A percentile compares a stretch with the other conserved stretches of the same genome.
Evolutionary conservation across 1,284 basidiomycete species (phyloP).

Genomic region (Schizopora paradoxa): DNA sequence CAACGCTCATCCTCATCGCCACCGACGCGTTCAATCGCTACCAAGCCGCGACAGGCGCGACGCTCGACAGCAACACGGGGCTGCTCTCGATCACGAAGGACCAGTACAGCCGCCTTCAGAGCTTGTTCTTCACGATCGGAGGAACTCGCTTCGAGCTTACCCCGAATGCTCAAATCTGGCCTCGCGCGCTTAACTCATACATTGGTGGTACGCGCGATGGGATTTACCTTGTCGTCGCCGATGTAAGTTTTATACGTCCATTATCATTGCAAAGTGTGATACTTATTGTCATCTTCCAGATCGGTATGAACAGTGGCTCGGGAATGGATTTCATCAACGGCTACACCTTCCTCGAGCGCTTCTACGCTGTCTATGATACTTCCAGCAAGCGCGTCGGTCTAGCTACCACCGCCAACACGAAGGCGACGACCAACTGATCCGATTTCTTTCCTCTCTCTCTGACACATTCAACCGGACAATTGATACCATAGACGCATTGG

Average conservation of each 20-base stretch:
- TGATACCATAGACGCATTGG: no score
- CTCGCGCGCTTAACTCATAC: conserved; percentile 35
- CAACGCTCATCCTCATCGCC: conserved; percentile 35
- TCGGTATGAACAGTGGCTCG: conserved; percentile 18
- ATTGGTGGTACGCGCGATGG: conserved; percentile 35
- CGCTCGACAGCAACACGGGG: conserved; percentile 33
- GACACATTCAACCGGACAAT: no score
- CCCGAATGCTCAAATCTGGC: conserved; percentile 40
- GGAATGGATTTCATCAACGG: conserved; percentile 27
- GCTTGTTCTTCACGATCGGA: conserved; percentile 21
- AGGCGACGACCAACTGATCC: conserved; percentile 47
- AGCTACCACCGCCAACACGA: conserved; percentile 50
- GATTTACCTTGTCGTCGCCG: conserved; percentile 44
- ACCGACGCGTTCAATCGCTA: conserved; percentile 32
- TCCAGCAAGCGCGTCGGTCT: conserved; percentile 42
- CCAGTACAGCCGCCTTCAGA: conserved; percentile 31
- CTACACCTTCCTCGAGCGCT: conserved; percentile 27
- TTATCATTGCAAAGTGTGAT: no score
- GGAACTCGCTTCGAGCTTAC: conserved; percentile 18
- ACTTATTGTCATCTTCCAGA: conserved; percentile 20
- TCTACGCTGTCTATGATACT: conserved; percentile 31
- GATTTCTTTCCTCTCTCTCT: no score
- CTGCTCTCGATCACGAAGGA: conserved; percentile 34
- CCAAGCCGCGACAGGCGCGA: conserved; percentile 32
- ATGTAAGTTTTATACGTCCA: no score